Conservation (phyloP, 2,329 filamentous ascomycete species). For the Arthroderma sp. region DNA sequence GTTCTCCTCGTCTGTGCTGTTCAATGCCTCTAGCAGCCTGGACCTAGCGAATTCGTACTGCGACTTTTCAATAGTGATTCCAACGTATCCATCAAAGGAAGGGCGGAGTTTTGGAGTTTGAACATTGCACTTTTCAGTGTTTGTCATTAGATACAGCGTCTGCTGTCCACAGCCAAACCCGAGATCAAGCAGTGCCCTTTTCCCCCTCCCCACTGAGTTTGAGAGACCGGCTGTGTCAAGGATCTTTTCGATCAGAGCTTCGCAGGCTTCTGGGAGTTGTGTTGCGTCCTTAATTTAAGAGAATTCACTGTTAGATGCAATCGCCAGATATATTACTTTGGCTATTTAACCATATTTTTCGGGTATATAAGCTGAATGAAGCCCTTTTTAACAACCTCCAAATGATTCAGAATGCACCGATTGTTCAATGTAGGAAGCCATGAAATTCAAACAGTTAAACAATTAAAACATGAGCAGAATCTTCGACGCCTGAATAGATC, state of each 20-base stretch:
- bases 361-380: too few species aligned
- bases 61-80: conserved; percentile 37
- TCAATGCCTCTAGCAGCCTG: conserved; percentile 2
- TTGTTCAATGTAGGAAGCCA: too few species aligned
- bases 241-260: conserved; percentile 37
- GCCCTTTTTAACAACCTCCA: too few species aligned
- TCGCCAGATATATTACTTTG: too few species aligned
- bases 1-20: not conserved
- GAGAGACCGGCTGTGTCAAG: conserved; percentile 33
- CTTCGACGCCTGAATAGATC: too few species aligned
- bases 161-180: conserved; percentile 50
- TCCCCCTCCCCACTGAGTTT: not conserved
- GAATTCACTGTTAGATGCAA: too few species aligned
- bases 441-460: too few species aligned
- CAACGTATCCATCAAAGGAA: conserved; percentile 30
- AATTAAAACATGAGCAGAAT: too few species aligned
- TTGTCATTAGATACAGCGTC: conserved; percentile 32
- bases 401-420: too few species aligned
- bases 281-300: conserved; percentile 16
- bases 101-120: too few species aligned
- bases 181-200: conserved; percentile 33
- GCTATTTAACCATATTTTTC: too few species aligned
- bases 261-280: conserved; percentile 35
- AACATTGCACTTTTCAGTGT: conserved; percentile 1
- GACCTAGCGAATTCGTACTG: conserved; percentile 29